Conservation (phyloP, 78 protist genomes). For the Planoprotostelium fungivorum region DNA sequence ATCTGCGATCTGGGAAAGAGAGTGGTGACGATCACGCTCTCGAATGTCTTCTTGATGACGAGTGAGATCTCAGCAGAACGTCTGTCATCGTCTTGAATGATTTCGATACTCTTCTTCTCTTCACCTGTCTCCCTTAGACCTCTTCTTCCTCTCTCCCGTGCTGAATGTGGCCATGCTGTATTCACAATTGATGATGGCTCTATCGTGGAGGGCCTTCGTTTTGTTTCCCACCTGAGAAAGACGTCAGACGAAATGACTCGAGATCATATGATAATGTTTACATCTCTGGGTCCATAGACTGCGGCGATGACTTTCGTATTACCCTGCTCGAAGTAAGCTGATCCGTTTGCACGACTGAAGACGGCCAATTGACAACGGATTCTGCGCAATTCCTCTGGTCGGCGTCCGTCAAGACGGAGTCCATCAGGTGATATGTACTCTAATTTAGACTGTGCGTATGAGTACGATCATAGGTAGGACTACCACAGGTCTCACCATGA, state of each 20-base stretch:
- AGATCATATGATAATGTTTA: not conserved
- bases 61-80: constrained; percentile 45
- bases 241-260: not conserved
- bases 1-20: constrained; percentile 87
- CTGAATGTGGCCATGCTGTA: constrained; percentile 71
- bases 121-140: constrained; percentile 4
- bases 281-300: constrained; percentile 89
- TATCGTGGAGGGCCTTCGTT: constrained; percentile 28
- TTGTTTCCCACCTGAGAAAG: not conserved
- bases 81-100: constrained; percentile 15
- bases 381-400: constrained; percentile 74
- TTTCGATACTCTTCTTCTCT: not conserved
- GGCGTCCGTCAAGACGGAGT: constrained; percentile 87
- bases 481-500: too few relatives aligned
- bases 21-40: constrained; percentile 49
- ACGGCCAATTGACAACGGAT: constrained; percentile 34
- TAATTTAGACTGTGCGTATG: constrained; percentile 20
- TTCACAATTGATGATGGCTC: constrained; percentile 70
- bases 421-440: constrained; percentile 75
- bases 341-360: constrained; percentile 81
- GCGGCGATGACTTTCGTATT: constrained; percentile 85
- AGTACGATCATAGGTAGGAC: too few relatives aligned
- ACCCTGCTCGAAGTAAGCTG: constrained; percentile 79
- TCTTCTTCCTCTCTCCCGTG: constrained; percentile 41
- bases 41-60: constrained; percentile 61